Conservation (phyloP, 805 yeast species). For the Wickerhamomyces chambardii region DNA sequence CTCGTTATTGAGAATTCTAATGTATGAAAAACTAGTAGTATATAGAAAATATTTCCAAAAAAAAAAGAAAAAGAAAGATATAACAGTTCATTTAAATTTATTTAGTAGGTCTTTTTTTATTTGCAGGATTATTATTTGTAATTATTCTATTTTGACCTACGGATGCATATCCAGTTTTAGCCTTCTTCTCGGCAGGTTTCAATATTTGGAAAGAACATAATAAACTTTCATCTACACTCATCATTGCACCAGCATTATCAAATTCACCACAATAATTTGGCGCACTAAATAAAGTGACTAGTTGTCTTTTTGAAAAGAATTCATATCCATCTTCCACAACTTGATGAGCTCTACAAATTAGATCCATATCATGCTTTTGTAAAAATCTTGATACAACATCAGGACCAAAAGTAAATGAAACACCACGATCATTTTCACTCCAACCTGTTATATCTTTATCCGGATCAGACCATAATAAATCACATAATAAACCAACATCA, state of each 20-base stretch:
- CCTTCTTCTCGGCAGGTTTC: conserved; percentile 96
- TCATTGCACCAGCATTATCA: conserved; percentile 99
- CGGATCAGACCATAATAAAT: conserved; percentile 96
- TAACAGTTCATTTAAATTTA: conserved; percentile 13
- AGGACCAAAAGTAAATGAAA: conserved; percentile 99
- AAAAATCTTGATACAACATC: conserved; percentile 94
- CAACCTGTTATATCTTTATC: conserved; percentile 98
- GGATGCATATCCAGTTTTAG: conserved; percentile 42
- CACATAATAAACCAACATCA: conserved; percentile 94
- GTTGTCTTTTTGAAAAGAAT: conserved; percentile 91
- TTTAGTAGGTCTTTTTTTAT: conserved; percentile 35
- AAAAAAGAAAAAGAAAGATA: too few relatives aligned
- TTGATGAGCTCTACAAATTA: conserved; percentile 97
- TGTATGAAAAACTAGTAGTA: too few relatives aligned
- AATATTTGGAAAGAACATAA: conserved; percentile 94
- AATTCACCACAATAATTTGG: conserved; percentile 99
- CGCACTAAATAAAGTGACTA: conserved; percentile 92
- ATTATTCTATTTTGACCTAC: conserved; percentile 41
- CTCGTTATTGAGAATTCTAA: too few relatives aligned
- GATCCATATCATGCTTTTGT: conserved; percentile 96
- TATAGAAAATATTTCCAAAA: too few relatives aligned
- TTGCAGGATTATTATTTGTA: conserved; percentile 31
- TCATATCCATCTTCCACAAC: conserved; percentile 99
- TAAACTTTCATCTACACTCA: conserved; percentile 95
- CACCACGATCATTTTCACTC: conserved; percentile 99